Evolutionary conservation across 2,329 filamentous ascomycete species (phyloP), one percentile per base, ranked within the genome.

Genomic region (Nemania sp.): DNA sequence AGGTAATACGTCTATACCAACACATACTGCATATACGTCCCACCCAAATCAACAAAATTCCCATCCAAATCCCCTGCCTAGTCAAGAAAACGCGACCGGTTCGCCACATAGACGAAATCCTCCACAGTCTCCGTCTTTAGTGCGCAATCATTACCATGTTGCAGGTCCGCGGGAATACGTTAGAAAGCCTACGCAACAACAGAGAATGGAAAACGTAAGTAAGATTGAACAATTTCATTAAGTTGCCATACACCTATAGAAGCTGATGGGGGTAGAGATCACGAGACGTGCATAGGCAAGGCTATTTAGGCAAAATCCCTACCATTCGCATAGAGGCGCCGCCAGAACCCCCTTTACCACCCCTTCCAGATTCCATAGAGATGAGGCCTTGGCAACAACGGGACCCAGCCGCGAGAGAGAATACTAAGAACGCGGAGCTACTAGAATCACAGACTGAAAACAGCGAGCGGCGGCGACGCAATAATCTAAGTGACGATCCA

Each of bases 191-290:
- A 49, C 15, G 41, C 51, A 29, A 24, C 56, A 27, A n/a, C 15
- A 10, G 8, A 26, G 10, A 29, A n/a, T 7, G 13, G 47, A 11
- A 20, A 22, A 49, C 32, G 67, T 62, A 27, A 55, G 62, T 29
- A 26, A 15, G 52, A 1, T 29, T 38, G 41, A 52, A 20, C 15
- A 45, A 15, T 8, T 2, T 29, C 1, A 29, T 41, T 60, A 7
- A 29, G 15, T 20, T 4, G 11, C 15, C 15, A 20, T 32, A 8
- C 7, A 38, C 11, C 8, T 11, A 58, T 20, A 38, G 13, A 15
- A 66, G 35, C 57, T 66, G 18, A 68, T 26, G 4, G 5, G 47
- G 53, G 49, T 27, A 62, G 66, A 22, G 3, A n/a, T 47, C 29
- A 29, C 55, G 47, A 29, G 32, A 69, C 20, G 15, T 18, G 20